phyloP scores from a whole-genome alignment of 306 rosid genomes.

The Hippophae gyantsensis region DNA sequence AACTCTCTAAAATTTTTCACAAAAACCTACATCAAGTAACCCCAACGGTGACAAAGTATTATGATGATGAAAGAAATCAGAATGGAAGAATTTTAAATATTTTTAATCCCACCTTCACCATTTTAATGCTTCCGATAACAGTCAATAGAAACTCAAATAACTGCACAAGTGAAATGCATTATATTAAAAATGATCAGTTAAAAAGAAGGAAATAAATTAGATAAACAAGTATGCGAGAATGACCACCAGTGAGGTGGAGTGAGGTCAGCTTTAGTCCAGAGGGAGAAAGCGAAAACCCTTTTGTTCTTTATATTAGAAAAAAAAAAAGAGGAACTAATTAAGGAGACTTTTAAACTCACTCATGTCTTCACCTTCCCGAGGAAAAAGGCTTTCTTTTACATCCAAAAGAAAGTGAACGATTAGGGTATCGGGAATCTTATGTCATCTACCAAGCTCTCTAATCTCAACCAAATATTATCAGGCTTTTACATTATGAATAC shows the following conservation, averaged over 20 bases:
- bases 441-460: too few species aligned
- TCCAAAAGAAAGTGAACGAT: not conserved
- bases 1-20: constrained; percentile 60
- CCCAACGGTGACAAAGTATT: constrained; percentile 7
- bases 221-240: not conserved
- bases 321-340: too few species aligned
- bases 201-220: not conserved
- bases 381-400: not conserved
- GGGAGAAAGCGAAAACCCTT: not conserved
- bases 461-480: too few species aligned
- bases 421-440: too few species aligned
- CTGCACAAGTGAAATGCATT: constrained; percentile 33
- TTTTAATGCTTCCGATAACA: constrained; percentile 54
- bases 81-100: constrained; percentile 9
- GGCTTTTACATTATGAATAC: too few species aligned
- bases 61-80: constrained; percentile 16
- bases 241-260: not conserved
- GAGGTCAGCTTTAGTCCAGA: not conserved
- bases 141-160: constrained; percentile 88
- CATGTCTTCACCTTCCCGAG: not conserved
- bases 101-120: constrained; percentile 49
- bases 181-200: constrained; percentile 8
- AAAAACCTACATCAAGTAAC: constrained; percentile 36
- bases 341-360: not conserved
- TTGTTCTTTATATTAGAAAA: too few species aligned